These are phyloP conservation scores for Sporothrix humicola DNA, from an alignment of 2,329 filamentous ascomycete genomes.

Conservation along the genomic window DNA sequence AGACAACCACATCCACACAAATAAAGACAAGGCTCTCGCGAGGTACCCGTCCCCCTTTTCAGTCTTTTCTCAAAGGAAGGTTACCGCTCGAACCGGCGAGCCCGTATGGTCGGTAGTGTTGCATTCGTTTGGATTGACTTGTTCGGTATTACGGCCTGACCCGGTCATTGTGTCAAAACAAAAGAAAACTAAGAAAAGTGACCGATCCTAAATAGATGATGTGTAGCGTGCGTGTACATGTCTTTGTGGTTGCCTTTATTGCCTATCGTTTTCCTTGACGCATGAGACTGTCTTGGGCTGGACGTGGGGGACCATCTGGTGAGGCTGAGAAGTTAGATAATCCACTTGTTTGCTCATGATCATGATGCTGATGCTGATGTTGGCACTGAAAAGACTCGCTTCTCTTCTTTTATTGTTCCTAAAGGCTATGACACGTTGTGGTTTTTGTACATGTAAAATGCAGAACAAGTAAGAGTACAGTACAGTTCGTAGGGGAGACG, in stretches of 20 bases:
- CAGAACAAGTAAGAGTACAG: conserved; percentile 17
- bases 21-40: background rate
- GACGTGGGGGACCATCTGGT: background rate
- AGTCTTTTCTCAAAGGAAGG: no score
- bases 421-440: background rate
- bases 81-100: background rate
- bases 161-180: background rate
- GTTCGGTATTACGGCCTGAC: conserved; percentile 20
- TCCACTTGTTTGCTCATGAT: background rate
- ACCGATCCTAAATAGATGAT: background rate
- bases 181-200: background rate
- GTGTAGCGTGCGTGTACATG: background rate
- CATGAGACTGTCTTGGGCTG: background rate
- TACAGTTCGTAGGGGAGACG: conserved; percentile 19
- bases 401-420: background rate
- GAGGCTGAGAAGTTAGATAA: background rate
- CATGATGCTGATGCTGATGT: background rate
- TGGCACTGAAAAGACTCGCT: background rate
- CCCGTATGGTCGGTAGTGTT: background rate
- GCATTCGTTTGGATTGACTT: background rate
- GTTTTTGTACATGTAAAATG: background rate
- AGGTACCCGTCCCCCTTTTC: background rate
- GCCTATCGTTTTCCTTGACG: background rate
- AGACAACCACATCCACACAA: background rate
- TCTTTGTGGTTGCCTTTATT: background rate